phyloP scores from a whole-genome alignment of 176 grass and related monocot genomes.

The Avena sativa region DNA sequence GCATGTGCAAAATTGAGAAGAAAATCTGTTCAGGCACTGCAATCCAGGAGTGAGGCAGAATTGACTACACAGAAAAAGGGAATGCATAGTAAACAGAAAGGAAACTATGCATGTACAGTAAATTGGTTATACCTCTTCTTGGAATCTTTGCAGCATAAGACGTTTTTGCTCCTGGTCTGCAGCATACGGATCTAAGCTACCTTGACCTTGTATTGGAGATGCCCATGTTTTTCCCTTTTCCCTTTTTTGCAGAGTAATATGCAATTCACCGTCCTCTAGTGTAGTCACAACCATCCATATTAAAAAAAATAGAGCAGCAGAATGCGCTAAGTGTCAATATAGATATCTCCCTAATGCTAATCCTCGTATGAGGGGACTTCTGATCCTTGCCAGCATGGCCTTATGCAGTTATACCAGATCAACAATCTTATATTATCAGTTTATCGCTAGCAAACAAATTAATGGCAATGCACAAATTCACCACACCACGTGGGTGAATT shows the following conservation, averaged over 20 bases:
- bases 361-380: background rate
- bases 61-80: background rate
- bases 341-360: background rate
- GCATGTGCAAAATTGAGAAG: background rate
- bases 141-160: conserved; percentile 99
- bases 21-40: background rate
- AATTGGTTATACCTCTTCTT: conserved; percentile 85
- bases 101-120: background rate
- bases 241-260: conserved; percentile 96
- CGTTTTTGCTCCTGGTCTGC: conserved; percentile 93
- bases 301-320: background rate
- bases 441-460: background rate
- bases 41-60: background rate
- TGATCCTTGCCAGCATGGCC: background rate
- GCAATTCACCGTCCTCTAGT: conserved; percentile 88
- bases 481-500: background rate
- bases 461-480: background rate
- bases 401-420: background rate
- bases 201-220: conserved; percentile 94
- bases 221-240: conserved; percentile 90
- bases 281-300: conserved; percentile 11
- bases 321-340: background rate
- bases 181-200: conserved; percentile 74
- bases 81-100: background rate
- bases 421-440: conserved; percentile 11